Evolutionary conservation across 2,329 filamentous ascomycete species (phyloP).

Genomic region (Cordyceps tenuipes): DNA sequence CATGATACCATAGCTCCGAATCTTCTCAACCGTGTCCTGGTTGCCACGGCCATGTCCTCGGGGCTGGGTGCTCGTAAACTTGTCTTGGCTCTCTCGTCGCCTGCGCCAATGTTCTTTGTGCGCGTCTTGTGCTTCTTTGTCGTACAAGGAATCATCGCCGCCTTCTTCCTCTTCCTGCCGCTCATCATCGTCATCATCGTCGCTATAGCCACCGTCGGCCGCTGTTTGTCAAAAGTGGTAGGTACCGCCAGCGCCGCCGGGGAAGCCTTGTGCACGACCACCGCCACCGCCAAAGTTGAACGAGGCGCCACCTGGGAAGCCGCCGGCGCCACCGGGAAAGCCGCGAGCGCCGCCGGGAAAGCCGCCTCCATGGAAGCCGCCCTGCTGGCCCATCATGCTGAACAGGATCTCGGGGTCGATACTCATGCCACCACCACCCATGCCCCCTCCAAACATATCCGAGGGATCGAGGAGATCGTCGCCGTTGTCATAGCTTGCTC

Average conservation of each 20-base stretch:
- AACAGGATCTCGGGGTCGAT: constrained; percentile 74
- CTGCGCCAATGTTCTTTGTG: background rate
- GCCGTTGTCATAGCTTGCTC: constrained; percentile 82
- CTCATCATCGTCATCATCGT: constrained; percentile 25
- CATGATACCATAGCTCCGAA: constrained; percentile 35
- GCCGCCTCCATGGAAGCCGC: constrained; percentile 42
- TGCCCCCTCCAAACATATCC: constrained; percentile 72
- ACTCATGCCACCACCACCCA: constrained; percentile 56
- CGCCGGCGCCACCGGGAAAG: constrained; percentile 37
- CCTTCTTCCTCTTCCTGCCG: background rate
- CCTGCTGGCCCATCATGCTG: constrained; percentile 71
- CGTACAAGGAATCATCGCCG: constrained; percentile 26
- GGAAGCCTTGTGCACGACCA: constrained; percentile 46
- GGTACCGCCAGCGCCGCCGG: constrained; percentile 36
- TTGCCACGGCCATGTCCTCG: constrained; percentile 24
- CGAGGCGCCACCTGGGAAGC: constrained; percentile 40
- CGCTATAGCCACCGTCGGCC: constrained; percentile 23
- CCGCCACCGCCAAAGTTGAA: constrained; percentile 37
- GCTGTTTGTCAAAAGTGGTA: constrained; percentile 44
- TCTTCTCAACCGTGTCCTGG: constrained; percentile 30
- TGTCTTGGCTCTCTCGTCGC: background rate
- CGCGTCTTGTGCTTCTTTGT: constrained; percentile 19
- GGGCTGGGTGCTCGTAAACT: background rate
- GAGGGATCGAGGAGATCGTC: constrained; percentile 82
- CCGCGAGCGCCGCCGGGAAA: constrained; percentile 42